phyloP scores from a whole-genome alignment of 2,329 filamentous ascomycete genomes.

The Hortaea werneckii region DNA sequence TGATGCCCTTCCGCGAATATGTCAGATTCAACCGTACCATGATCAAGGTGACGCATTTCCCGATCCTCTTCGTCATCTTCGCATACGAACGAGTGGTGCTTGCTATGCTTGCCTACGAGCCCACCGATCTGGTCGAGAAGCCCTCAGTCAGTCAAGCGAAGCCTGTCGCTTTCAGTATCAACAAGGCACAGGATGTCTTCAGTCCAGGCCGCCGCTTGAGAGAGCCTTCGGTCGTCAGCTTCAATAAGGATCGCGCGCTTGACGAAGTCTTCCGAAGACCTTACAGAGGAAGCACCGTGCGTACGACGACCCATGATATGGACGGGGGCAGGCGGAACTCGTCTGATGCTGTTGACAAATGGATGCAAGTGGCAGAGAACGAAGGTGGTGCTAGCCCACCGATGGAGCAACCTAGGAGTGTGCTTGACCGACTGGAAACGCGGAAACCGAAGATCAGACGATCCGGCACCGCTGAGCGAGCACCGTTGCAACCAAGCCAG shows the following conservation, averaged over 20 bases:
- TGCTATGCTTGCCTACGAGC: conserved; percentile 65
- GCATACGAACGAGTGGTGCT: conserved; percentile 75
- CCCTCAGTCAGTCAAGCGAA: conserved; percentile 22
- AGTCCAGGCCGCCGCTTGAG: conserved; percentile 51
- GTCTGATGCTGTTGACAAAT: conserved; percentile 72
- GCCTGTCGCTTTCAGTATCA: conserved; percentile 22
- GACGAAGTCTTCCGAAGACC: conserved; percentile 78
- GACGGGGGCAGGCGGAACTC: conserved; percentile 56
- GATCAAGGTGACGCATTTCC: conserved; percentile 85
- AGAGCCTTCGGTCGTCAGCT: conserved; percentile 79
- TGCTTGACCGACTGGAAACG: conserved; percentile 49
- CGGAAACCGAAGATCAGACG: conserved; percentile 43
- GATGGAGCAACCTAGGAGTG: conserved; percentile 49
- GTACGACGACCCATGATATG: conserved; percentile 39
- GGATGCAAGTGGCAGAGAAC: conserved; percentile 66
- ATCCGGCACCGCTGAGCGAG: conserved; percentile 33
- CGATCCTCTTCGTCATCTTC: conserved; percentile 77
- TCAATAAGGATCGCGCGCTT: conserved; percentile 77
- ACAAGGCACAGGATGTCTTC: conserved; percentile 47
- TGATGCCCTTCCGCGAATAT: conserved; percentile 70
- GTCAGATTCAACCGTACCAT: conserved; percentile 79
- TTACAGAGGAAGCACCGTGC: conserved; percentile 51
- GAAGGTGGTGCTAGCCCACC: conserved; percentile 47
- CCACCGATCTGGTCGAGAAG: conserved; percentile 75
- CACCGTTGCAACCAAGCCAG: conserved; percentile 23